These are phyloP conservation scores for Bacidia rubella DNA, from an alignment of 495 filamentous ascomycete species.

Conservation along the genomic window DNA sequence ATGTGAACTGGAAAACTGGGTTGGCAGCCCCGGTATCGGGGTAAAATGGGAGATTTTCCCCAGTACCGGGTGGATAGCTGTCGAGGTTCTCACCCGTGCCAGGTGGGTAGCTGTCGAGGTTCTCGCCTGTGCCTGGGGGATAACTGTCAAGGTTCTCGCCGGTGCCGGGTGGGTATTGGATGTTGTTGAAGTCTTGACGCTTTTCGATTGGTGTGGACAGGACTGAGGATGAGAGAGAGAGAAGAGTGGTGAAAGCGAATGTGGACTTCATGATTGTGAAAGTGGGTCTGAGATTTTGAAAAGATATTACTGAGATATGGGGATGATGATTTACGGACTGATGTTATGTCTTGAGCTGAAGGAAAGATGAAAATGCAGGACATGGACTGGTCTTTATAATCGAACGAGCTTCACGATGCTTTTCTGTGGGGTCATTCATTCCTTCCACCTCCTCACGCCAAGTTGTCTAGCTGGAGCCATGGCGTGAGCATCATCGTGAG, in stretches of 20 bases:
- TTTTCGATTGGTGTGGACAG: conserved; percentile 1
- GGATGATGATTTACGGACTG: too few relatives aligned
- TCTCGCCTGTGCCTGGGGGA: conserved; percentile 3
- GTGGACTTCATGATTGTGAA: conserved; percentile 13
- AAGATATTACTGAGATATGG: too few relatives aligned
- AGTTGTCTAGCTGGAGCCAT: background rate
- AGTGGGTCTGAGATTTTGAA: background rate
- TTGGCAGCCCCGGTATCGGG: conserved; percentile 3
- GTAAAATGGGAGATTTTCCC: conserved; percentile 7
- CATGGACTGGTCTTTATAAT: background rate
- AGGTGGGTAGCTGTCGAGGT: conserved; percentile 2
- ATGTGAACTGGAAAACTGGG: conserved; percentile 25
- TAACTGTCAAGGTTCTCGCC: conserved; percentile 5
- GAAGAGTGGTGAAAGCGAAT: conserved; percentile 9
- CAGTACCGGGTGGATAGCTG: conserved; percentile 5
- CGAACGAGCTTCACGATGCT: background rate
- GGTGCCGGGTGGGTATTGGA: conserved; percentile 9
- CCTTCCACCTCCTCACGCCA: background rate
- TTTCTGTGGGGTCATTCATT: too few relatives aligned
- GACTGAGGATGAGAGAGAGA: conserved; percentile 7
- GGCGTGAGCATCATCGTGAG: background rate
- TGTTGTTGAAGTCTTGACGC: conserved; percentile 9
- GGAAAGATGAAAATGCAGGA: background rate
- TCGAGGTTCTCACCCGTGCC: conserved; percentile 7
- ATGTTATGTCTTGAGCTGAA: too few relatives aligned